Base-by-base conservation (phyloP, 2,329 filamentous ascomycete genomes). In the Zymoseptoria passerinii region DNA sequence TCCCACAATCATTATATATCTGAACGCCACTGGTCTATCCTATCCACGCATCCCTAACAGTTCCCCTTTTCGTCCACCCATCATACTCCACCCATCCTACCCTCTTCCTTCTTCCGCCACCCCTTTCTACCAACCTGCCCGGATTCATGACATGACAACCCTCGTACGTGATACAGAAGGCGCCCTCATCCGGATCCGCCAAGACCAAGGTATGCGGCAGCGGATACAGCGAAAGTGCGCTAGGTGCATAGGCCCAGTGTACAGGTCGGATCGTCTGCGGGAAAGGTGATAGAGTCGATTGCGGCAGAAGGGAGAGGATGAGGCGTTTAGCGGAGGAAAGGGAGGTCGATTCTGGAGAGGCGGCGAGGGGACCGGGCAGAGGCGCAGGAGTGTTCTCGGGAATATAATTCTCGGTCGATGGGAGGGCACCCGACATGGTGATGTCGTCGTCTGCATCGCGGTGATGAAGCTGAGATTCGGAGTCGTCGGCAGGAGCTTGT, bases 91-190 rank as follows among this genome's bases (percentile, higher is more conserved):
- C 80, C 92, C 94, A 97, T 62, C 86, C 81, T 5, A 85, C 88
- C 58, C 71, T 70, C 6, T 86, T 83, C 63, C 84, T 82, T 55
- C 85, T 80, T 0, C 86, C 87, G 0, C 83, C 77, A 0, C 89
- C 85, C 23, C 71, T 72, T 54, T 72, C 74, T 35, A 95, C 80
- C 53, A 99, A 74, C 53, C 82, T 80, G 5, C 91, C 90, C 0
- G 94, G 92, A 71, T 99, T 99, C 82, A 99, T 86, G 35, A 96
- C 92, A 75, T 94, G 89, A 70, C 94, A 97, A 0, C 92, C 92
- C 73, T 96, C 92, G 70, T 97, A 97, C 13, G 89, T 95, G 63
- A 96, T 78, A 56, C 87, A 88, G 69, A 96, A 99, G 0, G 90
- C 81, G 13, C 89, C 86, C 8, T 87, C 86, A 49, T 92, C 89